Evolutionary conservation across 2,329 filamentous ascomycete species (phyloP).

Genomic region (Anisogramma anomala): DNA sequence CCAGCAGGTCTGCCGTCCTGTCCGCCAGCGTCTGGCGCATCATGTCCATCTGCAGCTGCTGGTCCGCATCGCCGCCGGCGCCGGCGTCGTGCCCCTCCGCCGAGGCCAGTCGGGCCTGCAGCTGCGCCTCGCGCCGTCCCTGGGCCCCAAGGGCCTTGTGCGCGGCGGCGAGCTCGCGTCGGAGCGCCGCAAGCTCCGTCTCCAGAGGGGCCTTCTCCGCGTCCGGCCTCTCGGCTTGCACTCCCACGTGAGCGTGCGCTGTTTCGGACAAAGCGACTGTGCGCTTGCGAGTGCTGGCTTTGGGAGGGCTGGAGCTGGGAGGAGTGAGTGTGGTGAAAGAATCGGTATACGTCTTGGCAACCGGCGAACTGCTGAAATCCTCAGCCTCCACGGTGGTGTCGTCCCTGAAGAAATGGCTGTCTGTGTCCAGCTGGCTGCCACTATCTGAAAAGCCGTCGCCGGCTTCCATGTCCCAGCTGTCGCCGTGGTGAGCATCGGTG

Average conservation of each 20-base stretch:
- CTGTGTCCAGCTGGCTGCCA: background rate
- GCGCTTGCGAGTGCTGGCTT: background rate
- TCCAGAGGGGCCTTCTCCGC: background rate
- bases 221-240: slow-evolving; percentile 1
- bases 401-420: background rate
- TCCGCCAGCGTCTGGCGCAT: slow-evolving; percentile 11
- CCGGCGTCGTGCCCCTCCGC: background rate
- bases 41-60: slow-evolving; percentile 11
- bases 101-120: slow-evolving; percentile 1
- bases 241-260: background rate
- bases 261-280: background rate
- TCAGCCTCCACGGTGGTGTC: background rate
- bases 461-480: slow-evolving; percentile 5
- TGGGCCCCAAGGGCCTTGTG: background rate
- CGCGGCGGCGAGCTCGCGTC: slow-evolving; percentile 4
- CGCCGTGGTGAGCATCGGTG: background rate
- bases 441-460: slow-evolving; percentile 8
- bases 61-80: slow-evolving; percentile 1
- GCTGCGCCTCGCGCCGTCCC: background rate
- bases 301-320: slow-evolving; percentile 10
- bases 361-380: background rate
- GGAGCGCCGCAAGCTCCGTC: slow-evolving; percentile 1
- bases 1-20: slow-evolving; percentile 2
- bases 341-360: background rate
- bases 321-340: slow-evolving; percentile 5